phyloP scores from a whole-genome alignment of 495 filamentous ascomycete species.

The Neurospora sp. region DNA sequence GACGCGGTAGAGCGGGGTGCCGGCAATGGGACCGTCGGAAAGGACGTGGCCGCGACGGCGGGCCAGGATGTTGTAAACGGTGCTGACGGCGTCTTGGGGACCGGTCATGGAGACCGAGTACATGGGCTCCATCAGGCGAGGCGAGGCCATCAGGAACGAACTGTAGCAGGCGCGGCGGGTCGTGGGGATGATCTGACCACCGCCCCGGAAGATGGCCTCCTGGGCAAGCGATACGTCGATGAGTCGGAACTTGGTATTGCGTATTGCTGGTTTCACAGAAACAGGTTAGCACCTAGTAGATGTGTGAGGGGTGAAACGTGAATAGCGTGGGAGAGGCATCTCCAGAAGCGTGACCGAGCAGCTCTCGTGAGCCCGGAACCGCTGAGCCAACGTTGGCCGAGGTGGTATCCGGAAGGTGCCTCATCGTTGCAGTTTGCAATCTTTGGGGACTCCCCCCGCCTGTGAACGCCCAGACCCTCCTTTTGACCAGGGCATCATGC shows the following conservation, averaged over 20 bases:
- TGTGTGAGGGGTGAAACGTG: background rate
- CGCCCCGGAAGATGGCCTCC: conserved; percentile 87
- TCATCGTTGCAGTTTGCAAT: background rate
- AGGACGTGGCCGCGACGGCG: conserved; percentile 86
- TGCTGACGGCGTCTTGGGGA: conserved; percentile 78
- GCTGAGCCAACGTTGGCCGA: background rate
- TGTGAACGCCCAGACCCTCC: background rate
- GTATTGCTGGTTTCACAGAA: conserved; percentile 55
- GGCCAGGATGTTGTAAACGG: conserved; percentile 84
- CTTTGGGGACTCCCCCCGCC: background rate
- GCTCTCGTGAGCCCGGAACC: background rate
- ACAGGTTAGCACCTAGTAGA: background rate
- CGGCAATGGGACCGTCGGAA: conserved; percentile 84
- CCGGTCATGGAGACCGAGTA: conserved; percentile 89
- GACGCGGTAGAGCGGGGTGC: conserved; percentile 89
- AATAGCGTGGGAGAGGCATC: background rate
- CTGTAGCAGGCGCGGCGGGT: conserved; percentile 84
- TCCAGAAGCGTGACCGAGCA: background rate
- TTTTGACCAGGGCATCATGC: background rate
- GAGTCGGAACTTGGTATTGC: conserved; percentile 90
- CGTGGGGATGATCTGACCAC: conserved; percentile 95
- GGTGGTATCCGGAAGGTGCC: background rate
- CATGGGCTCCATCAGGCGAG: conserved; percentile 90
- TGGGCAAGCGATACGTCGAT: conserved; percentile 81
- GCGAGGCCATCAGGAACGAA: conserved; percentile 93